phyloP scores from a whole-genome alignment of 805 yeast genomes.

The Zygotorulaspora florentina region DNA sequence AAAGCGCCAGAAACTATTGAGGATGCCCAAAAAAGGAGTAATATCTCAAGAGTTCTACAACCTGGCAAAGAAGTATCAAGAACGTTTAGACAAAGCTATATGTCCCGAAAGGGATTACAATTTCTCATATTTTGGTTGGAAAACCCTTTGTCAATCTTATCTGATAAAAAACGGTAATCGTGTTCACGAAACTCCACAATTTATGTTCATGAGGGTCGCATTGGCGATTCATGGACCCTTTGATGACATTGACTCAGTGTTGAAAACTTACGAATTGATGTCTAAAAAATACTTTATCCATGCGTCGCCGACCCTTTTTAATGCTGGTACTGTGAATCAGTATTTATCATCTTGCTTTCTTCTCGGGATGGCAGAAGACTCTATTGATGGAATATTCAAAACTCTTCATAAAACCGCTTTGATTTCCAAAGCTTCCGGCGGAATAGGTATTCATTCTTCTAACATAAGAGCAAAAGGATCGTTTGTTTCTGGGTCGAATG shows the following conservation, averaged over 20 bases:
- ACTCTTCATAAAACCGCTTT: constrained; percentile 83
- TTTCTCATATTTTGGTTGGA: constrained; percentile 81
- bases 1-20: constrained; percentile 68
- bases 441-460: constrained; percentile 83
- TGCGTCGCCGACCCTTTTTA: constrained; percentile 90
- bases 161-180: constrained; percentile 49
- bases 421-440: constrained; percentile 92
- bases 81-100: constrained; percentile 63
- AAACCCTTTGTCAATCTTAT: constrained; percentile 82
- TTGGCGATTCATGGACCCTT: constrained; percentile 77
- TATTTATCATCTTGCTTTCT: constrained; percentile 91
- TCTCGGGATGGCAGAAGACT: constrained; percentile 85
- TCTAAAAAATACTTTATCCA: constrained; percentile 81
- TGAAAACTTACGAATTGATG: constrained; percentile 84
- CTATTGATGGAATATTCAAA: constrained; percentile 88
- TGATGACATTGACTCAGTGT: constrained; percentile 51
- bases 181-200: constrained; percentile 79
- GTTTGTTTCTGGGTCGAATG: constrained; percentile 84
- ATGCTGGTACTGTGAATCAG: constrained; percentile 81
- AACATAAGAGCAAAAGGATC: constrained; percentile 82
- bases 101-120: constrained; percentile 68
- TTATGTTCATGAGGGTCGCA: constrained; percentile 81
- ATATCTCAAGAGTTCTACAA: constrained; percentile 60
- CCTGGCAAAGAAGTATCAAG: constrained; percentile 56
- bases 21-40: constrained; percentile 61